Evolutionary conservation across 371 early-diverging fungal species (phyloP).

Genomic region (Blakeslea trispora): DNA sequence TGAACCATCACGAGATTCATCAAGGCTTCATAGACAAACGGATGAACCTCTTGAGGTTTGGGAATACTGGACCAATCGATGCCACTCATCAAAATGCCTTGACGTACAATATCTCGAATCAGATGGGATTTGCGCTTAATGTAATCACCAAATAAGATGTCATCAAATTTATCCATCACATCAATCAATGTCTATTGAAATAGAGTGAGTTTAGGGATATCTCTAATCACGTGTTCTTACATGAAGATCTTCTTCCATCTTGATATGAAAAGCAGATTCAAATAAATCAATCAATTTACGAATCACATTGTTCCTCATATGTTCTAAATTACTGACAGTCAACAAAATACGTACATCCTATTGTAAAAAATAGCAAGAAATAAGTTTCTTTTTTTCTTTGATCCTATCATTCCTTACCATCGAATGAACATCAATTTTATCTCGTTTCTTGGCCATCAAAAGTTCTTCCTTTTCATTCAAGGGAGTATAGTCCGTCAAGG

Average conservation of each 20-base stretch:
- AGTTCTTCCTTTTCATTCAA: constrained; percentile 44
- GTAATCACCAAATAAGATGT: constrained; percentile 81
- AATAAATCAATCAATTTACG: constrained; percentile 74
- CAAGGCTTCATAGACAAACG: constrained; percentile 87
- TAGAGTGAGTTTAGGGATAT: too few species aligned
- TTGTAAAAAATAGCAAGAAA: neutral
- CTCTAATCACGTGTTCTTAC: constrained; percentile 40
- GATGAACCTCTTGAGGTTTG: constrained; percentile 80
- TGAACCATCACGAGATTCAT: constrained; percentile 89
- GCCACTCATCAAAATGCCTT: constrained; percentile 82
- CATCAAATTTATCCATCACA: constrained; percentile 72
- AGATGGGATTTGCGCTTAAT: constrained; percentile 71
- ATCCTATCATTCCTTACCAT: too few species aligned
- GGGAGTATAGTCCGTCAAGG: constrained; percentile 58
- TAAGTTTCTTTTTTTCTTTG: too few species aligned
- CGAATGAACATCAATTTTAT: constrained; percentile 48
- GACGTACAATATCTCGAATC: constrained; percentile 69
- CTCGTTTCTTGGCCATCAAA: constrained; percentile 36
- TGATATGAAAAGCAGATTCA: constrained; percentile 66
- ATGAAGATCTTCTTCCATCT: constrained; percentile 66
- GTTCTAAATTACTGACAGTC: constrained; percentile 79
- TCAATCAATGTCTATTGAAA: constrained; percentile 54
- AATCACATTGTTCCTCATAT: constrained; percentile 66
- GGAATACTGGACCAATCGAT: constrained; percentile 83
- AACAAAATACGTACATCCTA: constrained; percentile 74